These are phyloP conservation scores for Quercus tomentella DNA, from an alignment of 331 rosid species.

Conservation along the genomic window DNA sequence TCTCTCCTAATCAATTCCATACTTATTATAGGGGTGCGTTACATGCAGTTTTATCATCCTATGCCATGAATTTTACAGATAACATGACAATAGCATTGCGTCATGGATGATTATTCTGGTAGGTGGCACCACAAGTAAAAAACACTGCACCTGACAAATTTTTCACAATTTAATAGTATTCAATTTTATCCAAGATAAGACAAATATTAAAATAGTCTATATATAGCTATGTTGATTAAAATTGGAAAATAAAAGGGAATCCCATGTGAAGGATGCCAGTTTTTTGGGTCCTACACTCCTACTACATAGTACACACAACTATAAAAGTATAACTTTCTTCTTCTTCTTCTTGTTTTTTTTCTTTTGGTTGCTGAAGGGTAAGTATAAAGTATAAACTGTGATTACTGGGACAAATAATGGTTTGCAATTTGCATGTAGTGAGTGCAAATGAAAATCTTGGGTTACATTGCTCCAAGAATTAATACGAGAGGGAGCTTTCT, in stretches of 20 bases:
- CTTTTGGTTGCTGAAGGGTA: no score
- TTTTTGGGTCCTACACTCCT: not conserved
- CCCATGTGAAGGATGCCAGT: not conserved
- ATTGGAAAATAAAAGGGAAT: slow-evolving; percentile 4
- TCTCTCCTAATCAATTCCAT: no score
- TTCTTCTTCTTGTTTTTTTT: no score
- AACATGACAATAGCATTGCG: not conserved
- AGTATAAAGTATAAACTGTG: not conserved
- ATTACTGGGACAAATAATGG: not conserved
- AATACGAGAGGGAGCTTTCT: not conserved
- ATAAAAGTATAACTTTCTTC: not conserved
- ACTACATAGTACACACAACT: not conserved
- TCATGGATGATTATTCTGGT: not conserved
- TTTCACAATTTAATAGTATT: no score
- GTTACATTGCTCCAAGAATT: not conserved
- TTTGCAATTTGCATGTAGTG: not conserved
- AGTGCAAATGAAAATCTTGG: not conserved
- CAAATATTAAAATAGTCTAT: not conserved
- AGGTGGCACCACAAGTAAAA: not conserved
- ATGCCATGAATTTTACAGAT: no score
- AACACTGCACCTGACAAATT: not conserved
- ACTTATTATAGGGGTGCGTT: no score
- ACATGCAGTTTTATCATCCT: no score
- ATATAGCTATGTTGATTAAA: not conserved
- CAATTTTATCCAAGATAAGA: not conserved